Evolutionary conservation across 225 moss, liverwort and hornwort species (phyloP).

Genomic region (Asterella californica): DNA sequence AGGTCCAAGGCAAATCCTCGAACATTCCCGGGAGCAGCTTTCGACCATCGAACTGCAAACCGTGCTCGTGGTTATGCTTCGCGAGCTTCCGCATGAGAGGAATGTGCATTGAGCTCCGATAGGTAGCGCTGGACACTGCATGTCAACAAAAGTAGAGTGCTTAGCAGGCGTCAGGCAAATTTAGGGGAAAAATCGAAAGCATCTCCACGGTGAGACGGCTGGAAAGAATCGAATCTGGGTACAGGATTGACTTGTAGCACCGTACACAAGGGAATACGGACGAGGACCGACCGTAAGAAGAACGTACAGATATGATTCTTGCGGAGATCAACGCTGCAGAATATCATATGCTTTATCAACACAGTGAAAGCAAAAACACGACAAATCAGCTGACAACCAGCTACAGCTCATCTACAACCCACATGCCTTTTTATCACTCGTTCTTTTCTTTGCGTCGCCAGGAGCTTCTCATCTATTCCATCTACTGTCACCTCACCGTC

Average conservation of each 20-base stretch:
- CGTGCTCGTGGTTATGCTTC: not conserved
- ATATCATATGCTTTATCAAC: not conserved
- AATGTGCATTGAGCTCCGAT: not conserved
- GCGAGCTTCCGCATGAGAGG: not conserved
- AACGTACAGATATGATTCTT: slow-evolving; percentile 11
- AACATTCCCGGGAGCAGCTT: not conserved
- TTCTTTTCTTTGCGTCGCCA: slow-evolving; percentile 19
- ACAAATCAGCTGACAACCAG: not conserved
- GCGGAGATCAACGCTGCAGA: slow-evolving; percentile 4
- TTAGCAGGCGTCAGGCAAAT: not conserved
- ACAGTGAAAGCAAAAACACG: not conserved
- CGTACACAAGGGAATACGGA: slow-evolving; percentile 11
- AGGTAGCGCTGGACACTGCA: not conserved
- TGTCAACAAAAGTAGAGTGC: not conserved
- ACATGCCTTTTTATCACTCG: not conserved
- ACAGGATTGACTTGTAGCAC: not conserved
- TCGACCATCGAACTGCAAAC: not conserved
- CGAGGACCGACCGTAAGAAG: slow-evolving; percentile 7
- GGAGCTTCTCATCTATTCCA: no score
- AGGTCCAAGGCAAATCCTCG: not conserved
- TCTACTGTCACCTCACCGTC: no score
- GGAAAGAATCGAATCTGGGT: not conserved
- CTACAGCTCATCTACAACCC: not conserved
- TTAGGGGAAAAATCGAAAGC: not conserved
- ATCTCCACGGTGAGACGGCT: not conserved